These are phyloP conservation scores for Pythium folliculosum DNA, from an alignment of 352 stramenopile genomes.

Conservation along the genomic window DNA sequence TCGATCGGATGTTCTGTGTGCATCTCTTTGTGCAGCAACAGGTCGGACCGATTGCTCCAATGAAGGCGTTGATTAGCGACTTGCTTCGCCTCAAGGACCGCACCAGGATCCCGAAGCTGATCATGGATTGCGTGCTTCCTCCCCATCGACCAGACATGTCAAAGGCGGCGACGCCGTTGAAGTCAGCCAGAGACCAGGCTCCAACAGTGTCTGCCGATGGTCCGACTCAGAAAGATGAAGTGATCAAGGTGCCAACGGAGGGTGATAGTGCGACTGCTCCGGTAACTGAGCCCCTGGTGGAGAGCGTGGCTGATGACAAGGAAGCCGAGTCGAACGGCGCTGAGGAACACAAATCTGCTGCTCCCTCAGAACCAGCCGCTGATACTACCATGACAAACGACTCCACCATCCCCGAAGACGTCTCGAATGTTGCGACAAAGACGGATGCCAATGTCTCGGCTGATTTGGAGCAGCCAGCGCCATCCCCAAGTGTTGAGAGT, in stretches of 20 bases:
- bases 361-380: too few species aligned
- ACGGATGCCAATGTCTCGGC: not conserved
- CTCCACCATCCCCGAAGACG: not conserved
- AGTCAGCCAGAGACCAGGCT: not conserved
- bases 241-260: not conserved
- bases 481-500: not conserved
- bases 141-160: constrained; percentile 3
- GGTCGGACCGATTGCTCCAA: constrained; percentile 23
- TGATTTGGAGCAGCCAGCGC: not conserved
- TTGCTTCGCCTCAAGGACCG: constrained; percentile 17
- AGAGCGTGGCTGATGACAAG: not conserved
- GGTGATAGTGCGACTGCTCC: not conserved
- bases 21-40: constrained; percentile 37
- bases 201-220: not conserved
- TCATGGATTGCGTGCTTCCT: constrained; percentile 20
- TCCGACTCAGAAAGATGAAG: not conserved
- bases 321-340: too few species aligned
- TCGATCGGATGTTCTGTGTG: constrained; percentile 69
- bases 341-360: too few species aligned
- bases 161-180: not conserved
- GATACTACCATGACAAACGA: not conserved
- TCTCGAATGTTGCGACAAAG: not conserved
- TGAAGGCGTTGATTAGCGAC: constrained; percentile 24
- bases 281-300: not conserved
- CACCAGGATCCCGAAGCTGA: constrained; percentile 8